These are phyloP conservation scores for Globisporangium takayamanum DNA, from an alignment of 352 stramenopile genomes.

Conservation along the genomic window DNA sequence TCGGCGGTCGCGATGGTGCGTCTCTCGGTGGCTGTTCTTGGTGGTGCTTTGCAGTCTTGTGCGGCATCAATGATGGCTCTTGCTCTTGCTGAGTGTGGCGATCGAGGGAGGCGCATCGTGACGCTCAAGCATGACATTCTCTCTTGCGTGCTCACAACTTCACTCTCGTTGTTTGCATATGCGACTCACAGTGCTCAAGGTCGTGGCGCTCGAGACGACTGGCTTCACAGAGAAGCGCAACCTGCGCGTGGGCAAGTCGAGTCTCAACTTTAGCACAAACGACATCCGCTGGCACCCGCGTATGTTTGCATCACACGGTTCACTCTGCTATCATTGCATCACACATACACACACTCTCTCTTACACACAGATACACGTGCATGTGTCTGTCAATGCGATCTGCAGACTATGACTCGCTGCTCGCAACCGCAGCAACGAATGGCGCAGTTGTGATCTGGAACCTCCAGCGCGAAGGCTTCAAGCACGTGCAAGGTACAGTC, in stretches of 20 bases:
- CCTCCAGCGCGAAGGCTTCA: constrained; percentile 80
- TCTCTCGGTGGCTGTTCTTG: neutral
- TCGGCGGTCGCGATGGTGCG: constrained; percentile 76
- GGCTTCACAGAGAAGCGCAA: constrained; percentile 85
- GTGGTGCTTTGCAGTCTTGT: neutral
- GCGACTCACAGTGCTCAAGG: constrained; percentile 55
- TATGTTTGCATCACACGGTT: constrained; percentile 18
- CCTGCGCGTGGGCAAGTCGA: constrained; percentile 75
- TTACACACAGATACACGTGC: neutral
- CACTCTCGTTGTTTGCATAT: neutral
- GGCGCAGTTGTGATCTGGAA: constrained; percentile 86
- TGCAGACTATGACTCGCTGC: constrained; percentile 72
- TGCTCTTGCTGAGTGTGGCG: neutral
- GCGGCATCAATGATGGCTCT: neutral
- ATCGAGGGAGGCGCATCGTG: neutral
- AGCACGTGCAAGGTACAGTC: constrained; percentile 72
- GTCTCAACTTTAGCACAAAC: constrained; percentile 86
- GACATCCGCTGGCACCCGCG: constrained; percentile 86
- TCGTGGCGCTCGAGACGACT: constrained; percentile 66
- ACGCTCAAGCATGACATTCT: neutral
- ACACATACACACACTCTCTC: neutral
- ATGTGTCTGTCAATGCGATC: neutral
- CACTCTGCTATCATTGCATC: neutral
- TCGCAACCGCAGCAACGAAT: constrained; percentile 83
- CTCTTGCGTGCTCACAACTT: neutral